phyloP scores from a whole-genome alignment of 2,329 filamentous ascomycete genomes.

The Alternaria gansuensis region DNA sequence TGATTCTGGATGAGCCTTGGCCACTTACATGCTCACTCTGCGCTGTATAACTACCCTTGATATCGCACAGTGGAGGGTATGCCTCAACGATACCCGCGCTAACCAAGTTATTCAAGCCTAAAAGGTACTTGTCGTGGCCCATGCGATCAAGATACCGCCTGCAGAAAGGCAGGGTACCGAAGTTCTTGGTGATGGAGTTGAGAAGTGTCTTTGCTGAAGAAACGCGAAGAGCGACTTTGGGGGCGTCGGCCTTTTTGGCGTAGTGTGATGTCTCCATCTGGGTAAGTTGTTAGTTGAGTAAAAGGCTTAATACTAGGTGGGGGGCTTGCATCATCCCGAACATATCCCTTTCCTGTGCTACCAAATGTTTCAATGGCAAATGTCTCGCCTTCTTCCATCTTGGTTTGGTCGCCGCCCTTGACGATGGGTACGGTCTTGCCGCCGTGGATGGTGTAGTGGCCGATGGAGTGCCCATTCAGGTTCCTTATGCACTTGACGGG shows the following conservation, averaged over 20 bases:
- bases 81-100: conserved; percentile 84
- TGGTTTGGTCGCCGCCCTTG: conserved; percentile 84
- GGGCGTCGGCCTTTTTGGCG: conserved; percentile 75
- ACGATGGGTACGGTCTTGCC: conserved; percentile 94
- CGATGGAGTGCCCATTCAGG: conserved; percentile 88
- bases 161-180: conserved; percentile 90
- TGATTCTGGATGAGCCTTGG: not conserved
- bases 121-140: conserved; percentile 93
- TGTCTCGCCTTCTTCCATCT: conserved; percentile 97
- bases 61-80: conserved; percentile 87
- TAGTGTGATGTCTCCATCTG: conserved; percentile 87
- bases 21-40: conserved; percentile 89
- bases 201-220: conserved; percentile 85
- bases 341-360: conserved; percentile 88
- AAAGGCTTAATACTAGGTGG: not conserved
- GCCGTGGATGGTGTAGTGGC: conserved; percentile 89
- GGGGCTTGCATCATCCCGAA: conserved; percentile 75
- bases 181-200: conserved; percentile 94
- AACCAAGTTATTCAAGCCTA: conserved; percentile 89
- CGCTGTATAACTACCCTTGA: conserved; percentile 93
- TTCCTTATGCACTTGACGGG: conserved; percentile 87
- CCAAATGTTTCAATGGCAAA: conserved; percentile 98
- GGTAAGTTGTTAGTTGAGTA: conserved; percentile 19
- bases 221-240: conserved; percentile 78
- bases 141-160: conserved; percentile 88